Evolutionary conservation across 768 basidiomycete species (phyloP).

Genomic region (Stropharia rugosoannulata): DNA sequence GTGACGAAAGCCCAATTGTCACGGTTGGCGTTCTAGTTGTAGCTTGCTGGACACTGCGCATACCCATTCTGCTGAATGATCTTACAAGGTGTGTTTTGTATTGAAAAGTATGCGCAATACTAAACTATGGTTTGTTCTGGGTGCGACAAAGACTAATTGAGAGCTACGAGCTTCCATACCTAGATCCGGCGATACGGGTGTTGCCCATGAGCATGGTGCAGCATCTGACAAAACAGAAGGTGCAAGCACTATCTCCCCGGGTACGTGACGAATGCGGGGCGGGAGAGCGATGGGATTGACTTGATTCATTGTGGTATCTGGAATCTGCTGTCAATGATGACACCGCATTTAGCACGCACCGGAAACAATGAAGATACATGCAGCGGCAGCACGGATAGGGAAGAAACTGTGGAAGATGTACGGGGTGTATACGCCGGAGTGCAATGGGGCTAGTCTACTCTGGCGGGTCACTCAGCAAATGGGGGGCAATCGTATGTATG

Average conservation of each 20-base stretch:
- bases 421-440: constrained; percentile 66
- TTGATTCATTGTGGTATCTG: constrained; percentile 2
- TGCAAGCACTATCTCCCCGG: constrained; percentile 65
- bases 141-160: constrained; percentile 61
- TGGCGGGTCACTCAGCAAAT: constrained; percentile 74
- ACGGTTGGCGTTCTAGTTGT: constrained; percentile 70
- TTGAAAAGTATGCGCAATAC: background rate
- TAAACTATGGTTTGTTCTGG: background rate
- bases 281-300: background rate
- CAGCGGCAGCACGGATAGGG: constrained; percentile 61
- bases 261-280: constrained; percentile 39
- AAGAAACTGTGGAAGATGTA: constrained; percentile 51
- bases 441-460: constrained; percentile 72
- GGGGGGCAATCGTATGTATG: constrained; percentile 71
- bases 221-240: constrained; percentile 74
- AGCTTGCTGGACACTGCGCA: constrained; percentile 76
- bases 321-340: constrained; percentile 4
- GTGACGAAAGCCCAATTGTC: constrained; percentile 39
- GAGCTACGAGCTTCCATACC: constrained; percentile 73
- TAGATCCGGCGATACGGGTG: constrained; percentile 58
- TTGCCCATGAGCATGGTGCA: constrained; percentile 59
- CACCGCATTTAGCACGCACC: constrained; percentile 59
- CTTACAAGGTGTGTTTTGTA: constrained; percentile 57
- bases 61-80: constrained; percentile 77
- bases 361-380: constrained; percentile 52